phyloP scores from a whole-genome alignment of 2,329 filamentous ascomycete genomes.

The Ophiocordyceps camponoti-saundersi region DNA sequence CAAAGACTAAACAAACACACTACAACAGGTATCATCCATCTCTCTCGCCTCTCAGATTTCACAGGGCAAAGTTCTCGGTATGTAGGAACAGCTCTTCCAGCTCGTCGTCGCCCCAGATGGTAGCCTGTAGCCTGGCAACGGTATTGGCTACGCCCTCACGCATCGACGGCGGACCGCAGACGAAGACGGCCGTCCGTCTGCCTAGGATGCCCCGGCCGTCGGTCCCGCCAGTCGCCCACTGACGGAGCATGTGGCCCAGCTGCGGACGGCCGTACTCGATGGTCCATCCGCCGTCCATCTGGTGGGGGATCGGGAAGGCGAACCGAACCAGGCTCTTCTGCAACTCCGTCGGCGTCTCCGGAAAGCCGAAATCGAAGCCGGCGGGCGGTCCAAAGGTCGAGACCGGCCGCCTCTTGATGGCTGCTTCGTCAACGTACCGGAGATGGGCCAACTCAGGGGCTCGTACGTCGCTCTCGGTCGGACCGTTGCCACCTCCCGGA shows the following conservation, averaged over 20 bases:
- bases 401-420: conserved; percentile 24
- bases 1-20: too few species aligned
- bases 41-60: too few species aligned
- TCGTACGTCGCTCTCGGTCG: conserved; percentile 8
- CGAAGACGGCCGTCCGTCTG: conserved; percentile 71
- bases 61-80: conserved; percentile 88
- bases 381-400: conserved; percentile 42
- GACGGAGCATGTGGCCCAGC: conserved; percentile 69
- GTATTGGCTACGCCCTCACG: conserved; percentile 73
- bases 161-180: conserved; percentile 81
- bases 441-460: conserved; percentile 41
- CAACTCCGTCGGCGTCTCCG: conserved; percentile 68
- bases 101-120: conserved; percentile 63
- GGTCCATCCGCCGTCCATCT: conserved; percentile 66
- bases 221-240: conserved; percentile 57
- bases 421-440: conserved; percentile 22
- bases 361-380: conserved; percentile 68
- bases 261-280: conserved; percentile 87
- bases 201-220: conserved; percentile 58
- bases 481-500: background rate
- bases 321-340: conserved; percentile 85
- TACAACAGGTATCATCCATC: too few species aligned
- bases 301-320: conserved; percentile 56
- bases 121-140: conserved; percentile 64
- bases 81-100: conserved; percentile 88